Evolutionary conservation across 768 basidiomycete species (phyloP).

Genomic region (Leccinum incarnatum): DNA sequence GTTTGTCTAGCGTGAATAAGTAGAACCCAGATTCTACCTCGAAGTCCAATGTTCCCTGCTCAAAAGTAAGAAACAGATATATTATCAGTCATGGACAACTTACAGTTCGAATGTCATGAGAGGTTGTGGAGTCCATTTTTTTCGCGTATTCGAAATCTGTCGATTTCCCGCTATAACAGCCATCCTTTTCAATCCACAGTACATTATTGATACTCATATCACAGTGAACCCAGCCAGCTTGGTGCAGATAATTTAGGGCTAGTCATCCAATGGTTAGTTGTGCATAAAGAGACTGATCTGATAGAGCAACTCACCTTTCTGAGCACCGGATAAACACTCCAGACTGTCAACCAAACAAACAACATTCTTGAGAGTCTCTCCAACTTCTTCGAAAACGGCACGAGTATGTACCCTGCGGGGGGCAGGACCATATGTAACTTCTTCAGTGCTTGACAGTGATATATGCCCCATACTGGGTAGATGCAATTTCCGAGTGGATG

Average conservation of each 20-base stretch:
- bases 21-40: no score
- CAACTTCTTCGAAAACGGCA: neutral
- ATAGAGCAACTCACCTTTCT: neutral
- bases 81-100: no score
- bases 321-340: neutral
- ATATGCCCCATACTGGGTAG: no score
- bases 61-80: no score
- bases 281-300: neutral
- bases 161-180: slow-evolving; percentile 1
- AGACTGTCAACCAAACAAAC: neutral
- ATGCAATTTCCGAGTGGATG: no score
- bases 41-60: no score
- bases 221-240: neutral
- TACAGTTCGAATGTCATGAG: slow-evolving; percentile 1
- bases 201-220: slow-evolving; percentile 8
- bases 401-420: neutral
- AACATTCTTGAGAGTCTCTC: neutral
- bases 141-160: slow-evolving; percentile 14
- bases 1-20: no score
- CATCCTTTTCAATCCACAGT: neutral
- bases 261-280: neutral
- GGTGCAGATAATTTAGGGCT: slow-evolving; percentile 1
- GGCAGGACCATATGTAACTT: no score
- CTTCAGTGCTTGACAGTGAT: no score
- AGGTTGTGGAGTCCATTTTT: neutral